Evolutionary conservation across 176 grass and related monocot species (phyloP).

Genomic region (Carex littledalei): DNA sequence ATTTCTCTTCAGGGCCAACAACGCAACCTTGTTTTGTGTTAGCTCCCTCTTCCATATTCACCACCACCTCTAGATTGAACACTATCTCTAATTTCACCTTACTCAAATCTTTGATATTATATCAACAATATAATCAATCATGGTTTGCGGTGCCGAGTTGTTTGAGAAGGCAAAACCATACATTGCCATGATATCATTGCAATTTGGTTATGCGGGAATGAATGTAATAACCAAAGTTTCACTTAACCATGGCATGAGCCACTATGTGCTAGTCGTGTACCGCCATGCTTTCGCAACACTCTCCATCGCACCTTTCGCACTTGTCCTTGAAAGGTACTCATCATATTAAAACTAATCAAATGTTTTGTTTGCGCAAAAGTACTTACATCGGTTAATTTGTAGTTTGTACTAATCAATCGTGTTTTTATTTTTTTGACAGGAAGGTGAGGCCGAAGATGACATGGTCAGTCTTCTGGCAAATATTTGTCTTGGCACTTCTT

Average conservation of each 20-base stretch:
- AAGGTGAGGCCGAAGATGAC: conserved; percentile 93
- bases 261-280: conserved; percentile 92
- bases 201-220: conserved; percentile 97
- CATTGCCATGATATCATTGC: conserved; percentile 82
- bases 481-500: conserved; percentile 81
- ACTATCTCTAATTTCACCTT: background rate
- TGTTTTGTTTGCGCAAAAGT: background rate
- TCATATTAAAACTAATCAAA: background rate
- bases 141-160: conserved; percentile 43
- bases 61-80: background rate
- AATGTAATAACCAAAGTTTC: conserved; percentile 94
- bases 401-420: conserved; percentile 6
- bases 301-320: conserved; percentile 85
- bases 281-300: conserved; percentile 93
- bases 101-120: background rate
- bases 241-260: conserved; percentile 90
- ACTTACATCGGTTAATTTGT: background rate
- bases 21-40: conserved; percentile 16
- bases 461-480: conserved; percentile 64
- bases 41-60: conserved; percentile 16
- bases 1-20: conserved; percentile 17
- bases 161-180: conserved; percentile 72
- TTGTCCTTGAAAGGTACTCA: conserved; percentile 65
- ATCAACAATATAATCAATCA: conserved; percentile 15
- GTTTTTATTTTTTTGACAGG: conserved; percentile 25